Conservation (phyloP, 2,329 filamentous ascomycete genomes). For the Hypoxylon sp. region DNA sequence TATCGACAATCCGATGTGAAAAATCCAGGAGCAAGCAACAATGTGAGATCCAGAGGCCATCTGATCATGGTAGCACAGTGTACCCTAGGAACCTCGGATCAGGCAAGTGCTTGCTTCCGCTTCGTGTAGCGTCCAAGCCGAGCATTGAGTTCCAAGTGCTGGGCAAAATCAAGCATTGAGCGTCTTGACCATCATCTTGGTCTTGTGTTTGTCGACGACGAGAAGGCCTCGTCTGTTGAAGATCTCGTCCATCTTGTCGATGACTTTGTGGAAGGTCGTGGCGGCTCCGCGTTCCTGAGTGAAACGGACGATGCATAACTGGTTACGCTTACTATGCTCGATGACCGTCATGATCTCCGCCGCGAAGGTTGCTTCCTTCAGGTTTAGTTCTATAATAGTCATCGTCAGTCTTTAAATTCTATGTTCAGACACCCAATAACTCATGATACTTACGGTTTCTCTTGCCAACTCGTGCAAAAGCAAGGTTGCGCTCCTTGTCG, state of each 20-base stretch:
- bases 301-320: constrained; percentile 82
- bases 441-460: constrained; percentile 75
- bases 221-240: constrained; percentile 72
- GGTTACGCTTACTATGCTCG: constrained; percentile 79
- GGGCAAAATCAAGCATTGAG: constrained; percentile 57
- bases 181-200: constrained; percentile 77
- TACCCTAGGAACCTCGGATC: neutral
- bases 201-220: constrained; percentile 71
- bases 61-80: neutral
- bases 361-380: constrained; percentile 89
- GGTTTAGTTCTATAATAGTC: constrained; percentile 67
- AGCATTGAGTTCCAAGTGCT: neutral
- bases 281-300: constrained; percentile 92
- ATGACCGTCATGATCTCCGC: constrained; percentile 89
- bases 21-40: neutral
- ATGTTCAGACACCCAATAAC: neutral
- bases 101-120: neutral
- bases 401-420: constrained; percentile 18
- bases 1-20: constrained; percentile 10
- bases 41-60: neutral
- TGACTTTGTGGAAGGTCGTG: constrained; percentile 84
- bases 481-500: constrained; percentile 79
- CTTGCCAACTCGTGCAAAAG: constrained; percentile 79
- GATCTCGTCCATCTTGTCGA: constrained; percentile 76
- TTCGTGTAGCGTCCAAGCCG: neutral